A percentile compares a stretch with the other conserved stretches of the same genome.
Evolutionary conservation across 768 basidiomycete genomes (phyloP).

Genomic region (Russula vinacea): DNA sequence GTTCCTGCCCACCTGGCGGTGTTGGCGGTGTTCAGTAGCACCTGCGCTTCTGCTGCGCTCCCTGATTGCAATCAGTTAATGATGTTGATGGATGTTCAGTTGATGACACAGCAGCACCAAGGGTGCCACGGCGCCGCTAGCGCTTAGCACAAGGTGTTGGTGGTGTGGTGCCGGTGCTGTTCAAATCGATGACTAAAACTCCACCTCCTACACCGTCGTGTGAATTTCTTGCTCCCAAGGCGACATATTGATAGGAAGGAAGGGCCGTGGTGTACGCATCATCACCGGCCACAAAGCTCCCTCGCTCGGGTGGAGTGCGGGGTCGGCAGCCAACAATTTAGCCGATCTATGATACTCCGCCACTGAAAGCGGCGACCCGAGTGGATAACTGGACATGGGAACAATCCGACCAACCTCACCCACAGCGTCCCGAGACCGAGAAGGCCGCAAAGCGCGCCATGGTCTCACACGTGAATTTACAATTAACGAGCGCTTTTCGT

Average conservation of each 20-base stretch:
- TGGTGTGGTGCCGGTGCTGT: too few species aligned
- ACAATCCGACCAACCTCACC: background rate
- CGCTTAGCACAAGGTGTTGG: background rate
- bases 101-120: background rate
- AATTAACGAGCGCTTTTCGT: background rate
- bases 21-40: background rate
- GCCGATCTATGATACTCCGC: background rate
- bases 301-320: background rate
- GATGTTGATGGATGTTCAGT: background rate
- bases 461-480: constrained; percentile 6
- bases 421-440: background rate
- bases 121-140: too few species aligned
- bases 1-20: too few species aligned
- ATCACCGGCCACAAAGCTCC: background rate
- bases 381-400: constrained; percentile 14
- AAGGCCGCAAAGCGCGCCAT: background rate
- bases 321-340: background rate
- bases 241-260: too few species aligned
- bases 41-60: background rate
- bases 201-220: background rate
- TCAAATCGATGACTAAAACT: background rate
- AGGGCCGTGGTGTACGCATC: too few species aligned
- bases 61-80: background rate
- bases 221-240: background rate
- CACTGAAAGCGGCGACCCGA: background rate